These are phyloP conservation scores for Ascochyta fabae DNA, from an alignment of 2,329 filamentous ascomycete genomes.

Conservation along the genomic window DNA sequence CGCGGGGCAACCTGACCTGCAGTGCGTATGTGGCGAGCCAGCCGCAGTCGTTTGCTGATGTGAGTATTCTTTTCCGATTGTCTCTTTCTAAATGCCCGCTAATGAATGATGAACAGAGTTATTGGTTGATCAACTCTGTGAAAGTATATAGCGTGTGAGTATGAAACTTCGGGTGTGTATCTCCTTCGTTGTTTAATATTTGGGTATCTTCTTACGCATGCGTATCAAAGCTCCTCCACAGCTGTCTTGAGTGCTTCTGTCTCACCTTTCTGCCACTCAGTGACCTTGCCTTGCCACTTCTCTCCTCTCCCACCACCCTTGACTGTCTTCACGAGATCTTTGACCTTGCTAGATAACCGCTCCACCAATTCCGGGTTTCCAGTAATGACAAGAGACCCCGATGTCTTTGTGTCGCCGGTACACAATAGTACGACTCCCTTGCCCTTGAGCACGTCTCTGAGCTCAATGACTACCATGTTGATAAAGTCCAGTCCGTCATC, in stretches of 20 bases:
- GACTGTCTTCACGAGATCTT: constrained; percentile 31
- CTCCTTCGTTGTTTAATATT: background rate
- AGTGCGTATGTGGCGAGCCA: constrained; percentile 48
- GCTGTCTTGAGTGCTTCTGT: constrained; percentile 34
- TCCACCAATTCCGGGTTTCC: constrained; percentile 37
- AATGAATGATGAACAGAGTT: constrained; percentile 28
- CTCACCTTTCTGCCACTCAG: constrained; percentile 43
- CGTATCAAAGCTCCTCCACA: constrained; percentile 19
- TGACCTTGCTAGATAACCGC: constrained; percentile 31
- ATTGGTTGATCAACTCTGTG: constrained; percentile 50
- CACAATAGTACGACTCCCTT: constrained; percentile 34
- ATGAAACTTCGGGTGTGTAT: no score
- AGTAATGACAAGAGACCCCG: constrained; percentile 37
- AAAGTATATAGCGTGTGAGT: constrained; percentile 47
- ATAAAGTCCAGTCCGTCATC: constrained; percentile 41
- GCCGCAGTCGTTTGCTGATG: constrained; percentile 46
- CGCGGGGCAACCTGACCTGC: constrained; percentile 42
- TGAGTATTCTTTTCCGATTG: constrained; percentile 20
- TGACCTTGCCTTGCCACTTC: constrained; percentile 45
- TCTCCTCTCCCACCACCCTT: constrained; percentile 44
- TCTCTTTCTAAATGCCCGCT: background rate
- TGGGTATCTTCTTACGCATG: constrained; percentile 5
- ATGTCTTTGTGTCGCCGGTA: constrained; percentile 36
- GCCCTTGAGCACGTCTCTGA: constrained; percentile 35
- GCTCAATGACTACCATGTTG: constrained; percentile 35